A percentile compares a stretch with the other conserved stretches of the same genome.
phyloP scores from a whole-genome alignment of 2,329 filamentous ascomycete species.

The Phialophora expanda region DNA sequence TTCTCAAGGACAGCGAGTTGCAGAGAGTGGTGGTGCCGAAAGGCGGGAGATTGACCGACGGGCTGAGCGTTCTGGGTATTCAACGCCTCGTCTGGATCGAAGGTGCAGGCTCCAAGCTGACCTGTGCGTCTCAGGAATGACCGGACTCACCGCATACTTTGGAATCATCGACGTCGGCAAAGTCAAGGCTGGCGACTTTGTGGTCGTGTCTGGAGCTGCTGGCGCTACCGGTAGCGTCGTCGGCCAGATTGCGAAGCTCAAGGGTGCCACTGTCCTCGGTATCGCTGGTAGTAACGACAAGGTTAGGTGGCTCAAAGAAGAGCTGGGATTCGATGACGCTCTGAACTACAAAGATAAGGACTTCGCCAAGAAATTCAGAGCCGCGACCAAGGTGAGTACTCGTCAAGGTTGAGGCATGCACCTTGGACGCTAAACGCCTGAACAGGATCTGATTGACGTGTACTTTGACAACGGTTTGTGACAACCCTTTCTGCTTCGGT shows the following conservation, averaged over 20 bases:
- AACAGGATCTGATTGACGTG: constrained; percentile 63
- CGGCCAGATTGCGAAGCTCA: constrained; percentile 77
- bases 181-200: constrained; percentile 71
- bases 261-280: constrained; percentile 68
- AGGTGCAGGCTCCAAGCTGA: not conserved
- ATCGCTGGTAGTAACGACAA: constrained; percentile 71
- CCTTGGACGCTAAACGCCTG: not conserved
- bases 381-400: constrained; percentile 56
- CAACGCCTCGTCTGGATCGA: not conserved
- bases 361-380: constrained; percentile 65
- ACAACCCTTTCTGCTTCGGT: not conserved
- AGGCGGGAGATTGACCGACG: constrained; percentile 62
- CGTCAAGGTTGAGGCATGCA: not conserved
- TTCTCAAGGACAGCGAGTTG: constrained; percentile 60
- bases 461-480: constrained; percentile 68
- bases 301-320: constrained; percentile 67
- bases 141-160: constrained; percentile 76
- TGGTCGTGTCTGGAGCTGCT: constrained; percentile 75
- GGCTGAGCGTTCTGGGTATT: constrained; percentile 60
- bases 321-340: constrained; percentile 70
- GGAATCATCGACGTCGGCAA: constrained; percentile 72
- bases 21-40: constrained; percentile 53
- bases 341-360: constrained; percentile 72
- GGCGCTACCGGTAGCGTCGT: constrained; percentile 78
- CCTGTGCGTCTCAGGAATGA: constrained; percentile 57